phyloP scores from a whole-genome alignment of 225 moss, liverwort and hornwort species.

The Sphagnum tenellum region DNA sequence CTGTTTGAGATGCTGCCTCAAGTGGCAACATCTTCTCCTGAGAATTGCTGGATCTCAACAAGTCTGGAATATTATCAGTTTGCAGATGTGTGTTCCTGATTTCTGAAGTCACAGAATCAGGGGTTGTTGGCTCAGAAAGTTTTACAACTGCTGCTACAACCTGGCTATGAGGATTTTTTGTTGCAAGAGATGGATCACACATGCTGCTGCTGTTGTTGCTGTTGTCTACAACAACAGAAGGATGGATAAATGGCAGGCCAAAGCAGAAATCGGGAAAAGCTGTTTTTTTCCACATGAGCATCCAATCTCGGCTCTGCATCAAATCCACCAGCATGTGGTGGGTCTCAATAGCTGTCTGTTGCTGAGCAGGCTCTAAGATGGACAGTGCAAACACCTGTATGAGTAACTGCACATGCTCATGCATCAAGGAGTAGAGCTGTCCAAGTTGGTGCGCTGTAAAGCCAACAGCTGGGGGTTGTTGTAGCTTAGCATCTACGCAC shows the following conservation, averaged over 20 bases:
- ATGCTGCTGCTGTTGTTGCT: background rate
- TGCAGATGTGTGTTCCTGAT: no score
- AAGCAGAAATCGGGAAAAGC: constrained; percentile 48
- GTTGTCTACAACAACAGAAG: constrained; percentile 17
- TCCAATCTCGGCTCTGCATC: constrained; percentile 18
- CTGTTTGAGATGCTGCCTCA: background rate
- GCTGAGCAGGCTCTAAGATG: constrained; percentile 39
- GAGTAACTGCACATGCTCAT: constrained; percentile 60
- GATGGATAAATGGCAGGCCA: constrained; percentile 33
- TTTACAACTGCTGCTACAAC: constrained; percentile 7
- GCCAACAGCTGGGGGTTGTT: constrained; percentile 21
- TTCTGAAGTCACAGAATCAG: no score
- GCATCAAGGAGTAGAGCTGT: constrained; percentile 41
- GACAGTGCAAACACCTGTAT: constrained; percentile 36
- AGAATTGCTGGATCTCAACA: no score
- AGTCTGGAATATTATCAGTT: no score
- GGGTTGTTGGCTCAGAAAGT: constrained; percentile 1
- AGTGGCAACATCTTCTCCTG: no score
- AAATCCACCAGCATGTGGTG: constrained; percentile 31
- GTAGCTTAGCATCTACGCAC: constrained; percentile 11
- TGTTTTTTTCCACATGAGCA: constrained; percentile 35
- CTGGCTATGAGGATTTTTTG: constrained; percentile 11
- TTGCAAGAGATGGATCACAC: background rate
- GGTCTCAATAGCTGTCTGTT: constrained; percentile 21
- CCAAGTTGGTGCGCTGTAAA: constrained; percentile 56